A percentile compares a stretch with the other conserved stretches of the same genome.
These are phyloP conservation scores for Brassica nigra DNA, from an alignment of 345 rosid species.

Conservation along the genomic window DNA sequence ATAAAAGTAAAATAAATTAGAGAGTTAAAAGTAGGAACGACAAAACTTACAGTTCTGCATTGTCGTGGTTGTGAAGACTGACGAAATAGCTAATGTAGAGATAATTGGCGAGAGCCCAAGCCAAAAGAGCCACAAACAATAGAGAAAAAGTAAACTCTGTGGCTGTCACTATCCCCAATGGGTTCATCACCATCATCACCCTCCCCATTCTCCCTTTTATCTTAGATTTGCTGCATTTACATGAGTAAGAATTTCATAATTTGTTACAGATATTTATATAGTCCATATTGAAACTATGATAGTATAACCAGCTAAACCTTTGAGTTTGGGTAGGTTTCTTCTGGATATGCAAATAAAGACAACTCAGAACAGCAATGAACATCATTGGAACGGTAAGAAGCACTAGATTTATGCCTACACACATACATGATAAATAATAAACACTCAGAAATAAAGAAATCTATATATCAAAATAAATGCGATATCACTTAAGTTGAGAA, in stretches of 20 bases:
- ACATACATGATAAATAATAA: background rate
- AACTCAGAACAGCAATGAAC: slow-evolving; percentile 59
- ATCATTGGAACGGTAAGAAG: slow-evolving; percentile 63
- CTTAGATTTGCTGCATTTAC: slow-evolving; percentile 13
- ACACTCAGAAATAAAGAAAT: background rate
- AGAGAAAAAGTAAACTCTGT: slow-evolving; percentile 50
- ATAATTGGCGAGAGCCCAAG: slow-evolving; percentile 45
- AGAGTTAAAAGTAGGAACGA: background rate
- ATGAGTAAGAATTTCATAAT: background rate
- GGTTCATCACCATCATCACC: slow-evolving; percentile 60
- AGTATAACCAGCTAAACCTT: slow-evolving; percentile 20
- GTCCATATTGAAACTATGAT: background rate
- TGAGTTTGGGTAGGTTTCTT: slow-evolving; percentile 34
- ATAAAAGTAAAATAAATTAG: background rate
- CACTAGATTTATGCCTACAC: slow-evolving; percentile 61
- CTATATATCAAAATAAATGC: background rate
- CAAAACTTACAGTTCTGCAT: slow-evolving; percentile 34
- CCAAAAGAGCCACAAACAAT: slow-evolving; percentile 60
- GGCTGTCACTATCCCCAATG: slow-evolving; percentile 61
- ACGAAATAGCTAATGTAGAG: slow-evolving; percentile 49
- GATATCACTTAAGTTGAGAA: background rate
- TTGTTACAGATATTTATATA: slow-evolving; percentile 1
- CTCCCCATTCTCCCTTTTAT: slow-evolving; percentile 30
- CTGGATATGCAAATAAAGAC: slow-evolving; percentile 60
- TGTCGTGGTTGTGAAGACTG: slow-evolving; percentile 27